phyloP scores from a whole-genome alignment of 177 flowering plant species.

The Telopea speciosissima region DNA sequence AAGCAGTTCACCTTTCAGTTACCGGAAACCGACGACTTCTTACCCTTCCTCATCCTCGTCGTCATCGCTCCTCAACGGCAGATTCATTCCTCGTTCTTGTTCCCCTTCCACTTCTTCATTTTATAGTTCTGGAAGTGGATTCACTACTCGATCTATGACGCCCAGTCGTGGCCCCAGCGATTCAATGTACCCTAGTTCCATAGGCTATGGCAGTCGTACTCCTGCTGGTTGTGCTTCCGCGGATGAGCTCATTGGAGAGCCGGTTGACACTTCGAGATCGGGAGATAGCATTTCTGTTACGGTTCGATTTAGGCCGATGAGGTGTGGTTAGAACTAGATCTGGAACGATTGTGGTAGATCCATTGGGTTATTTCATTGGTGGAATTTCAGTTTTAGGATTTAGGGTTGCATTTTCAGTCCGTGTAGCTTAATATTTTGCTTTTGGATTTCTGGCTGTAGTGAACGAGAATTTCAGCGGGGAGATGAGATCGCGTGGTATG shows the following conservation, averaged over 20 bases:
- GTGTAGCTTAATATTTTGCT: constrained; percentile 4
- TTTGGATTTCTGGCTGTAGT: constrained; percentile 32
- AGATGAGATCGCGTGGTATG: constrained; percentile 92
- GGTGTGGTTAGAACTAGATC: constrained; percentile 69
- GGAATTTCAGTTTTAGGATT: constrained; percentile 11
- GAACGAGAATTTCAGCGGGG: constrained; percentile 88
- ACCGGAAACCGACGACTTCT: constrained; percentile 7
- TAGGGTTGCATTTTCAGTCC: constrained; percentile 20
- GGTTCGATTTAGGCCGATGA: constrained; percentile 80
- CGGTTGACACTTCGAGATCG: constrained; percentile 44
- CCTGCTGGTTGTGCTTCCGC: constrained; percentile 45
- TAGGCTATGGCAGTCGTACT: background rate
- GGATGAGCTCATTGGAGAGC: constrained; percentile 49
- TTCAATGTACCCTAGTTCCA: constrained; percentile 5
- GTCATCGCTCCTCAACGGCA: constrained; percentile 6
- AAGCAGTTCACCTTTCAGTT: constrained; percentile 13
- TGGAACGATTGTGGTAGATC: constrained; percentile 33
- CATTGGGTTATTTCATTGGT: constrained; percentile 13
- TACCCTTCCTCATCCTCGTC: constrained; percentile 10
- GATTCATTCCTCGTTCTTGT: constrained; percentile 5
- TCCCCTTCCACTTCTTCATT: constrained; percentile 9
- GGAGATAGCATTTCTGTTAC: constrained; percentile 87
- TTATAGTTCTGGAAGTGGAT: constrained; percentile 8
- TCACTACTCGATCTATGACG: constrained; percentile 7
- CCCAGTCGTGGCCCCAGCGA: constrained; percentile 6